Evolutionary conservation across 805 yeast species (phyloP), one percentile per base, ranked within the genome.

Genomic region (Monosporozyma siamensis): DNA sequence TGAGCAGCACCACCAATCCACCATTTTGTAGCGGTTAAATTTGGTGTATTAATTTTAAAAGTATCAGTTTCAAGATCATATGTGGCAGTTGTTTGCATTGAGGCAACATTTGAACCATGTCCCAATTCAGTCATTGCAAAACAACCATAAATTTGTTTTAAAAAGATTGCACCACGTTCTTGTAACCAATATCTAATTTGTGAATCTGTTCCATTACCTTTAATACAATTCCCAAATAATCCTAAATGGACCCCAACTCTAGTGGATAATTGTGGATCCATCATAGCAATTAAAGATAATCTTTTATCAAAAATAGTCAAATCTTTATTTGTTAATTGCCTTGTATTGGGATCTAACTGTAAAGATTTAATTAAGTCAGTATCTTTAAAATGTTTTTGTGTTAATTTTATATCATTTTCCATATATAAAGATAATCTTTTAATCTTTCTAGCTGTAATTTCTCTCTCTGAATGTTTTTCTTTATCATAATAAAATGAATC

Each of bases 1-100:
- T 86, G 94, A 9, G 96, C 96, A 34, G 96, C 96, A 54, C 97
- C 97, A 38, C 97, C 97, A 55, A 89, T 89, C 97, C 97, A 89
- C 96, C 97, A 89, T 63, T 89, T 89, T 21, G 96, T 88, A 35
- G 97, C 96, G 29, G 94, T 89, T 43, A 84, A 63, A 58, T 88
- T 84, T 1, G 97, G 97, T 10, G 97, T 89, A 59, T 85, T 75
- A 55, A 89, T 78, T 43, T 74, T 59, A 57, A 89, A 84, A 48
- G 78, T 78, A 53, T 86, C 85, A 23, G 71, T 72, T 14, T 64
- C 66, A 15, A 68, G 66, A 60, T 86, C 80, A 60, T 73, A 89
- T 17, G 82, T 80, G 12, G 97, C 95, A 12, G 88, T 82, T n/a
- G 97, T 89, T 64, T 89, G 95, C 47, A 86, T 70, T 20, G 85